Evolutionary conservation across 2,329 filamentous ascomycete species (phyloP).

Genomic region (Cephalotrichum gorgonifer): DNA sequence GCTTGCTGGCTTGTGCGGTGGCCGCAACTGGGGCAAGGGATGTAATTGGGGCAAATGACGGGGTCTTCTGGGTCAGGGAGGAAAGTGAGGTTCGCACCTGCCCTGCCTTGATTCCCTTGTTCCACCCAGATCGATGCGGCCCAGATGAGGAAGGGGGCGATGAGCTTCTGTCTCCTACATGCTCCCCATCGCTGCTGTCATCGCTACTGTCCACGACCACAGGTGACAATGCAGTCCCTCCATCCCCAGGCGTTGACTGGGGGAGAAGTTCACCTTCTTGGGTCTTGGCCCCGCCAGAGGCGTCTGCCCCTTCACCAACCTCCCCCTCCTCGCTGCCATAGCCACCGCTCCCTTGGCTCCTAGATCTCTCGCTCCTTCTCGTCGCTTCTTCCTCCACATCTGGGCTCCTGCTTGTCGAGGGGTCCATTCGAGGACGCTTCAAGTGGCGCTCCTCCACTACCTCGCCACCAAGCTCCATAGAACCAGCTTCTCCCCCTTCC

Average conservation of each 20-base stretch:
- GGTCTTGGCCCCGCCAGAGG: background rate
- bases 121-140: constrained; percentile 1
- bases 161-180: background rate
- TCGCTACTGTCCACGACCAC: background rate
- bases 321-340: constrained; percentile 21
- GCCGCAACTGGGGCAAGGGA: background rate
- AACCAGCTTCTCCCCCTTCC: background rate
- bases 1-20: background rate
- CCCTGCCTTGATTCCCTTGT: constrained; percentile 3
- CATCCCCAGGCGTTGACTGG: too few relatives aligned
- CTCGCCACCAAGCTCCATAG: background rate
- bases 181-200: background rate
- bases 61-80: background rate
- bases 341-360: background rate
- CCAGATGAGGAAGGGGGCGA: background rate
- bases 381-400: background rate
- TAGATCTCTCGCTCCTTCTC: background rate
- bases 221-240: too few relatives aligned
- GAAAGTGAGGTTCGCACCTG: constrained; percentile 2
- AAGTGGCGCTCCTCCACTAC: background rate
- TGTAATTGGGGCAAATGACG: background rate
- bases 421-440: constrained; percentile 1
- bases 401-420: background rate
- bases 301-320: constrained; percentile 15
- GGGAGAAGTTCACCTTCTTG: background rate